phyloP scores from a whole-genome alignment of 2,329 filamentous ascomycete species.

The Colletotrichum somersetense region DNA sequence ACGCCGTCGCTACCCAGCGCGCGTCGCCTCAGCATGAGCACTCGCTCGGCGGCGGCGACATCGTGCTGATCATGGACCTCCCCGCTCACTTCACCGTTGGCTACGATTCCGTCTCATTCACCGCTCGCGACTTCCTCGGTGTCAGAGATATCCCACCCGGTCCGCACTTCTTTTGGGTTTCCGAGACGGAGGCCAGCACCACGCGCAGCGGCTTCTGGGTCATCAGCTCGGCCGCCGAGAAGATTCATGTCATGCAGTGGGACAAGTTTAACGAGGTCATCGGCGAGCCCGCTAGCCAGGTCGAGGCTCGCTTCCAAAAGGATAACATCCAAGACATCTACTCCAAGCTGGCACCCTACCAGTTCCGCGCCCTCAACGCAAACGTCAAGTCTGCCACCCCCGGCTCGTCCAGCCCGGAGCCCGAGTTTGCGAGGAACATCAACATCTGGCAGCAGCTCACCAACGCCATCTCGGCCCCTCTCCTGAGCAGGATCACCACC shows the following conservation, averaged over 20 bases:
- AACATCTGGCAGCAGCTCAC: conserved; percentile 67
- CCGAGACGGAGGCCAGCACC: conserved; percentile 61
- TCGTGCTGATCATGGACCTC: conserved; percentile 65
- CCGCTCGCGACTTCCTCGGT: conserved; percentile 62
- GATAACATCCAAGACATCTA: conserved; percentile 56
- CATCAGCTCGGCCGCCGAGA: conserved; percentile 51
- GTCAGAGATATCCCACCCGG: conserved; percentile 68
- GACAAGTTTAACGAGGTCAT: conserved; percentile 68
- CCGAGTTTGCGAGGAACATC: conserved; percentile 44
- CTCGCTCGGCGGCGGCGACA: conserved; percentile 58
- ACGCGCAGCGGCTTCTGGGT: conserved; percentile 71
- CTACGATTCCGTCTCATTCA: conserved; percentile 65
- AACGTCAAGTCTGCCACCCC: conserved; percentile 21
- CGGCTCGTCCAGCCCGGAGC: conserved; percentile 43
- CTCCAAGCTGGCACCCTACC: conserved; percentile 60
- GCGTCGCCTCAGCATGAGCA: conserved; percentile 42
- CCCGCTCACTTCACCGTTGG: conserved; percentile 65
- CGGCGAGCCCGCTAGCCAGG: conserved; percentile 57
- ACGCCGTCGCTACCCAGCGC: conserved; percentile 29
- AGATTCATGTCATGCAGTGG: conserved; percentile 65
- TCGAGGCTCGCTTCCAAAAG: conserved; percentile 61
- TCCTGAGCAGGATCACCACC: conserved; percentile 63
- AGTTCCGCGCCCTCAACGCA: conserved; percentile 49
- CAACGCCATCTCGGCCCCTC: conserved; percentile 57
- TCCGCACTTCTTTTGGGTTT: conserved; percentile 71